These are phyloP conservation scores for Isoetes engelmannii DNA, from an alignment of 83 land plant species.

Conservation along the genomic window DNA sequence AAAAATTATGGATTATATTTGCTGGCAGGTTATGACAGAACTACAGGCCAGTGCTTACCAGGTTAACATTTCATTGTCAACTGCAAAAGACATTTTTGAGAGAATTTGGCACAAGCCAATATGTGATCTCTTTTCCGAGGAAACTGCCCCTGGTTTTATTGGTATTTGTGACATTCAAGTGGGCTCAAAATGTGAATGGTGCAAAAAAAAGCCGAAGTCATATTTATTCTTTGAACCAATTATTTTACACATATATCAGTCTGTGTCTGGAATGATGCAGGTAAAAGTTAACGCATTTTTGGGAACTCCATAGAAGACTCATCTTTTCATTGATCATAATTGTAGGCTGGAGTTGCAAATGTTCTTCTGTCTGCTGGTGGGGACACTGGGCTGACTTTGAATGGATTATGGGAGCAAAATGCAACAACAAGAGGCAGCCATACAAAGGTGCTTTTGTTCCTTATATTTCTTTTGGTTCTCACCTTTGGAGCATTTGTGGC, in stretches of 20 bases:
- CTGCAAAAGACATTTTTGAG: conserved; percentile 29
- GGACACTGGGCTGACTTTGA: conserved; percentile 3
- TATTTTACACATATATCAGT: conserved; percentile 23
- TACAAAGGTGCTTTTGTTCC: conserved; percentile 20
- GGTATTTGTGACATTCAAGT: conserved; percentile 15
- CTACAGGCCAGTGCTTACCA: conserved; percentile 21
- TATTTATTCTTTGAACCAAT: conserved; percentile 17
- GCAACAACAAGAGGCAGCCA: conserved; percentile 17
- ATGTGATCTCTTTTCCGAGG: conserved; percentile 32
- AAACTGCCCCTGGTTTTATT: conserved; percentile 26
- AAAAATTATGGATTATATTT: conserved; percentile 1
- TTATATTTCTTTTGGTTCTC: conserved; percentile 24
- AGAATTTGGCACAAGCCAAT: conserved; percentile 31
- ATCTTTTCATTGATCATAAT: not conserved
- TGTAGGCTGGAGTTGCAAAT: conserved; percentile 33
- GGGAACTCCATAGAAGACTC: not conserved
- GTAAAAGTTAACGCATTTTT: not conserved
- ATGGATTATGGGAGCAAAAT: conserved; percentile 22
- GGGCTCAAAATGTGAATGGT: conserved; percentile 20
- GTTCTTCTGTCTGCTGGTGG: conserved; percentile 22
- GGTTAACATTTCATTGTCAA: conserved; percentile 29
- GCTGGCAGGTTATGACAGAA: conserved; percentile 24
- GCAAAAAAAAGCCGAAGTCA: conserved; percentile 20
- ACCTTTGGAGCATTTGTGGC: conserved; percentile 34
- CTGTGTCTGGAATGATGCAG: conserved; percentile 29